Base-by-base conservation (phyloP, 352 stramenopile species). In the Globisporangium cystogenes region DNA sequence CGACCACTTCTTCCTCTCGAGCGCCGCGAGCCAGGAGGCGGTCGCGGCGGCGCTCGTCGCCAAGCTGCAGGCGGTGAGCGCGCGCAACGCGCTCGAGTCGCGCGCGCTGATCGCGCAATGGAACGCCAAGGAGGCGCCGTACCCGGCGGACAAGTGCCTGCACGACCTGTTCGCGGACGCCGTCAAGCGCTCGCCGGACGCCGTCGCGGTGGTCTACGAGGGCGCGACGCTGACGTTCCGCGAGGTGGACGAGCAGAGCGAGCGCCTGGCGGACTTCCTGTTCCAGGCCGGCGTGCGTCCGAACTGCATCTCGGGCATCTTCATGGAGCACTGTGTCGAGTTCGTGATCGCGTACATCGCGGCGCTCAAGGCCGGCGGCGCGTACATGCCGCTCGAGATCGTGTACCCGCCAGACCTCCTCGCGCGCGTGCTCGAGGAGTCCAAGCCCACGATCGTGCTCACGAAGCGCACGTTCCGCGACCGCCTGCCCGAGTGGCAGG, bases 321-420 rank as follows among this genome's bases (percentile, higher is more conserved):
- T 97, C 59, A 96, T 98, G 87, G 89, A 97, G 53, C 87, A 95
- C 37, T 94, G 82, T 53, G 74, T 85, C 51, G 82, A 97, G 71
- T 98, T 97, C 61, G 86, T 96, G 40, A 73, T 98, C 21, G 81
- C 74, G 7, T 97, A 96, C 62, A 70, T 98, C 33, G 90, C 89
- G 8, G 84, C 88, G 11, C 71, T 97, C 27, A 97, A 96, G 67
- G 87, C 86, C 18, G 87, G 90, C 15, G 89, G 83, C 20, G 83
- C 83, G 8, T 97, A 97, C 76, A 96, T 97, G 79, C 89, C 89
- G 16, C 59, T 90, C 21, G 80, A 90, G 60, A 85, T 90, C 51
- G 80, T 90, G 52, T 98, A 97, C 59, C 92, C 92, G 15, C 90
- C 86, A 3, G 79, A 90, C 46, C 70, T 98, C 46, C 74, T 98